phyloP scores from a whole-genome alignment of 140 eudicot species.

The Oenanthe javanica region DNA sequence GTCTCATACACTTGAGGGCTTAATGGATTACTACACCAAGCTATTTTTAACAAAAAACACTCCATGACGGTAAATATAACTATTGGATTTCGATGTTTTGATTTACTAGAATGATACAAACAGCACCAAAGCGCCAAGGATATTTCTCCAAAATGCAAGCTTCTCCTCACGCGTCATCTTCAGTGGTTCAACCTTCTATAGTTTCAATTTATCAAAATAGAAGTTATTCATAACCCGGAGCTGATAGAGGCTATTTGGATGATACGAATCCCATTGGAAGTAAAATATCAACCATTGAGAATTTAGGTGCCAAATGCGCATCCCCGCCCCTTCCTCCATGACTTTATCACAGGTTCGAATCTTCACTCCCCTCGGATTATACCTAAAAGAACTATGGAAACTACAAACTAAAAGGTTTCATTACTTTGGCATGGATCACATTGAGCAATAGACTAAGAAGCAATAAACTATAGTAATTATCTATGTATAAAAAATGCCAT shows the following conservation, averaged over 20 bases:
- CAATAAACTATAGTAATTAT: too few species aligned
- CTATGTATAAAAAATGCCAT: too few species aligned
- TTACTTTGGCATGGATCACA: background rate
- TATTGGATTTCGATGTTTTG: background rate
- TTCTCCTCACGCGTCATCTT: conserved; percentile 87
- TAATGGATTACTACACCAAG: background rate
- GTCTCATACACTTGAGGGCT: background rate
- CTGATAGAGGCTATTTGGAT: too few species aligned
- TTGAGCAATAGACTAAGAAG: background rate
- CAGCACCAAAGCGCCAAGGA: too few species aligned
- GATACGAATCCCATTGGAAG: too few species aligned
- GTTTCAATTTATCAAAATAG: background rate
- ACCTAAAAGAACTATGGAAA: background rate
- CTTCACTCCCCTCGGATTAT: background rate
- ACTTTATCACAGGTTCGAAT: background rate
- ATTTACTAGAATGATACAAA: background rate
- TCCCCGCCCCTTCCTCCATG: background rate
- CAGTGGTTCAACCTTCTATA: conserved; percentile 43
- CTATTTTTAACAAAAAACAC: background rate
- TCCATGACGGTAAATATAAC: background rate
- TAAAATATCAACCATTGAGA: background rate
- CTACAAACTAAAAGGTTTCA: background rate
- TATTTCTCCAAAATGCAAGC: conserved; percentile 87
- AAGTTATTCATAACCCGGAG: background rate
- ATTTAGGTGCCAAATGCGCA: background rate